These are phyloP conservation scores for Blastocystis sp. DNA, from an alignment of 352 stramenopile species.

Conservation along the genomic window DNA sequence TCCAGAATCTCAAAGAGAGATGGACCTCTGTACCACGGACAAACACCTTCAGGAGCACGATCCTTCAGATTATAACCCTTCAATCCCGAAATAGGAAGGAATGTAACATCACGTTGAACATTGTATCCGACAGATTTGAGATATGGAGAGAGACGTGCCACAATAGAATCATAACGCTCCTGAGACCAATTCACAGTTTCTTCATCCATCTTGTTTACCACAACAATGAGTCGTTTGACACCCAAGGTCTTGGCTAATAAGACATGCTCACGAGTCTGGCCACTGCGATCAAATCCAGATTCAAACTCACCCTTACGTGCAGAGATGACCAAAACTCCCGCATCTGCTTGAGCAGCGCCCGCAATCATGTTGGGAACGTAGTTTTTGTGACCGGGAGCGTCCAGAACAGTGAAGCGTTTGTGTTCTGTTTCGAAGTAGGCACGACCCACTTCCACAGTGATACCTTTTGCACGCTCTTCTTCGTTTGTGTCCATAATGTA, in stretches of 20 bases:
- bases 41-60: constrained; percentile 76
- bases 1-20: constrained; percentile 90
- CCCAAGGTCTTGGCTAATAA: constrained; percentile 97
- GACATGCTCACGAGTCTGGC: constrained; percentile 96
- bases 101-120: constrained; percentile 95
- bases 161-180: constrained; percentile 84
- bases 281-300: constrained; percentile 93
- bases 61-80: constrained; percentile 93
- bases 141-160: constrained; percentile 91
- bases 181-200: constrained; percentile 87
- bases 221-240: constrained; percentile 94
- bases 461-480: constrained; percentile 93
- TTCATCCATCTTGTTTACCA: constrained; percentile 99
- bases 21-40: constrained; percentile 88
- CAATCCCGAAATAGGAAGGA: constrained; percentile 93
- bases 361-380: constrained; percentile 99
- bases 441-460: constrained; percentile 89
- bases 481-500: constrained; percentile 99
- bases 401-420: constrained; percentile 94
- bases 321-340: constrained; percentile 87
- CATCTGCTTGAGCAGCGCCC: constrained; percentile 91
- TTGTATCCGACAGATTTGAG: constrained; percentile 89
- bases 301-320: constrained; percentile 95
- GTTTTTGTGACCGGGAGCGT: constrained; percentile 94
- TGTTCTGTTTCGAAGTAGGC: constrained; percentile 92